Percentiles rank a stretch among this genome's conserved stretches.
These are phyloP conservation scores for Neonectria coccinea DNA, from an alignment of 2,329 filamentous ascomycete species.

Conservation along the genomic window DNA sequence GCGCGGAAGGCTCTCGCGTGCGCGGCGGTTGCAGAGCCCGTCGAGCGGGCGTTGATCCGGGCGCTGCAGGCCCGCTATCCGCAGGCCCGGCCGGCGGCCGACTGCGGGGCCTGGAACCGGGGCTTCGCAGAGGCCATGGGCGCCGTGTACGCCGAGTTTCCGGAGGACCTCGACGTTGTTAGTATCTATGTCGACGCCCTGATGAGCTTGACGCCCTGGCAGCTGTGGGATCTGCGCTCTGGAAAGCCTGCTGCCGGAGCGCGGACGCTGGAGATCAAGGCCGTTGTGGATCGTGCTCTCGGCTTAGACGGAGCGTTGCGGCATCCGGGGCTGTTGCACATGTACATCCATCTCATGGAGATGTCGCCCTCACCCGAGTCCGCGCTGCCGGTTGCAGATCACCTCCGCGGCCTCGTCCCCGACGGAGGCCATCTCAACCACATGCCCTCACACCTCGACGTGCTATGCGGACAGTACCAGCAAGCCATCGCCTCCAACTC, in stretches of 20 bases:
- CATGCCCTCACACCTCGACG: conserved; percentile 82
- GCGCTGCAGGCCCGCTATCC: conserved; percentile 73
- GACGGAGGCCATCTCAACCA: conserved; percentile 78
- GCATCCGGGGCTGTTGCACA: conserved; percentile 80
- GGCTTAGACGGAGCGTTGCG: conserved; percentile 50
- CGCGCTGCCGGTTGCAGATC: conserved; percentile 70
- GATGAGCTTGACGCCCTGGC: conserved; percentile 62
- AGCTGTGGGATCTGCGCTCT: conserved; percentile 56
- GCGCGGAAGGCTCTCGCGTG: conserved; percentile 18
- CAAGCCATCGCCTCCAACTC: conserved; percentile 75
- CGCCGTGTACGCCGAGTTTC: conserved; percentile 49
- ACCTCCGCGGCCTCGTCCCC: conserved; percentile 72
- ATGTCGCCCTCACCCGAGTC: conserved; percentile 76
- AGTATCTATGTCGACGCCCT: conserved; percentile 56
- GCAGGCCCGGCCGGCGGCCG: conserved; percentile 54
- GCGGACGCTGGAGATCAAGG: conserved; percentile 46
- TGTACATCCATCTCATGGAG: conserved; percentile 83
- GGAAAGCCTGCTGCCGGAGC: conserved; percentile 47
- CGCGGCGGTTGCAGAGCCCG: conserved; percentile 9
- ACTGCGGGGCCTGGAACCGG: conserved; percentile 57
- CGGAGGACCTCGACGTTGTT: conserved; percentile 55
- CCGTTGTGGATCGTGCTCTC: conserved; percentile 59
- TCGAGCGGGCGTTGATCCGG: conserved; percentile 70
- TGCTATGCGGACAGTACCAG: conserved; percentile 76
- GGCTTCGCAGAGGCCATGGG: conserved; percentile 55